These are phyloP conservation scores for Apiospora marii DNA, from an alignment of 2,329 filamentous ascomycete species.

Conservation along the genomic window DNA sequence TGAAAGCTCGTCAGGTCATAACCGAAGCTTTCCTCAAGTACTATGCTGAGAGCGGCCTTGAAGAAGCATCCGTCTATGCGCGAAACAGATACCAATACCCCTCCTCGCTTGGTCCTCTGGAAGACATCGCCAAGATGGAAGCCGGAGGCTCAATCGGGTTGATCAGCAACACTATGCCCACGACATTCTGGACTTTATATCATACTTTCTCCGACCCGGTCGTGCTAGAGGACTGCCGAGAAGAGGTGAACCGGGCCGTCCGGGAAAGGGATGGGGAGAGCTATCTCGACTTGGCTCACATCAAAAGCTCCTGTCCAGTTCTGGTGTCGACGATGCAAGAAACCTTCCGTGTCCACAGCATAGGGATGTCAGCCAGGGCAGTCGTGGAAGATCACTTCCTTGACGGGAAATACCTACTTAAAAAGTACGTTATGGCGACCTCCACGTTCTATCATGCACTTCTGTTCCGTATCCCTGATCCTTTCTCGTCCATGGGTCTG, in stretches of 20 bases:
- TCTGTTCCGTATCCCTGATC: not conserved
- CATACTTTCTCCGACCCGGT: constrained; percentile 27
- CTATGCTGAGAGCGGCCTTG: constrained; percentile 21
- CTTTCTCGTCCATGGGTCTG: not conserved
- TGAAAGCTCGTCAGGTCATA: constrained; percentile 25
- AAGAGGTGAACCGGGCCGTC: constrained; percentile 24
- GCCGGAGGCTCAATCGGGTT: constrained; percentile 25
- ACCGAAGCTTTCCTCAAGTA: constrained; percentile 27
- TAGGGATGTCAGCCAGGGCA: constrained; percentile 22
- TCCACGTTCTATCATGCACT: not conserved
- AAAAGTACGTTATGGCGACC: constrained; percentile 29
- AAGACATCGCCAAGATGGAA: constrained; percentile 28
- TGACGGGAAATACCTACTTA: constrained; percentile 32
- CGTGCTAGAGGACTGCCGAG: constrained; percentile 29
- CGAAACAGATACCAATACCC: constrained; percentile 27
- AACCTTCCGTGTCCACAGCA: constrained; percentile 27
- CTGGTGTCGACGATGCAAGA: constrained; percentile 32
- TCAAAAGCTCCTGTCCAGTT: constrained; percentile 29
- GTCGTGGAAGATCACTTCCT: constrained; percentile 32
- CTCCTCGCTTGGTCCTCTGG: not conserved
- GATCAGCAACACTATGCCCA: constrained; percentile 28
- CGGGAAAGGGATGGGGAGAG: not conserved
- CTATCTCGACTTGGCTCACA: constrained; percentile 26
- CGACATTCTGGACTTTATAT: constrained; percentile 32
- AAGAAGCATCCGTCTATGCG: constrained; percentile 24